Base-by-base conservation (phyloP, 306 rosid species). In the Cyclanthera cordifolia region DNA sequence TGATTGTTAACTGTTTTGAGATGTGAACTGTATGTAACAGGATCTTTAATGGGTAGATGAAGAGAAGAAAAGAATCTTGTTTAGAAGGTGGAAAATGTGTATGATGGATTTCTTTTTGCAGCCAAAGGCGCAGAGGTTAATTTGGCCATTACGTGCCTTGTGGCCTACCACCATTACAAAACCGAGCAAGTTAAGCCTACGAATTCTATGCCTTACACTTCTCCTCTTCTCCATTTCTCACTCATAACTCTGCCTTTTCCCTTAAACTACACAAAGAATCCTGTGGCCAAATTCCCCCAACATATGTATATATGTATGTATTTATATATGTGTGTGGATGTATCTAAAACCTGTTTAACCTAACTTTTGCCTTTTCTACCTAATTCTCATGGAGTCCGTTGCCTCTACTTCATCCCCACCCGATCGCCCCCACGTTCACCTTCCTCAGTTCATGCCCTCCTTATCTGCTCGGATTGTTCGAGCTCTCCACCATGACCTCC, bases 401-500 rank as follows among this genome's bases (percentile, higher is more conserved):
- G 84, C 82, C 74, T 86, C 96, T 57, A 81, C 27, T 72, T 80
- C 90, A 0, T 45, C 86, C 15, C 68, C 78, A 2, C 27, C 76
- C 4, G 51, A 61, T 51, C 47, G 24, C 32, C 78, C 11, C 78
- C 73, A 13, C 32, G 78, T 2, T 21, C 68, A 37, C 53, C 75
- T 9, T 53, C 82, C 74, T 58, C 86, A 76, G 12, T 64, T 74
- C 78, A 79, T 56, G 11, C 86, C 85, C 10, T 71, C 74, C 65
- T 77, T 82, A 4, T 72, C 89, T 1, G 95, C 86, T 72, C 78
- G 99, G 46, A 76, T 93, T 13, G 77, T 77, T 6, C 84, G 96
- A 0, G 97, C 97, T 53, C 80, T 87, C 70, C 87, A 82, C 69
- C 95, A 93, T 81, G 80, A 75, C 58, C 87, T 89, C 47, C 83